Evolutionary conservation across 306 rosid species (phyloP).

Genomic region (Delonix regia): DNA sequence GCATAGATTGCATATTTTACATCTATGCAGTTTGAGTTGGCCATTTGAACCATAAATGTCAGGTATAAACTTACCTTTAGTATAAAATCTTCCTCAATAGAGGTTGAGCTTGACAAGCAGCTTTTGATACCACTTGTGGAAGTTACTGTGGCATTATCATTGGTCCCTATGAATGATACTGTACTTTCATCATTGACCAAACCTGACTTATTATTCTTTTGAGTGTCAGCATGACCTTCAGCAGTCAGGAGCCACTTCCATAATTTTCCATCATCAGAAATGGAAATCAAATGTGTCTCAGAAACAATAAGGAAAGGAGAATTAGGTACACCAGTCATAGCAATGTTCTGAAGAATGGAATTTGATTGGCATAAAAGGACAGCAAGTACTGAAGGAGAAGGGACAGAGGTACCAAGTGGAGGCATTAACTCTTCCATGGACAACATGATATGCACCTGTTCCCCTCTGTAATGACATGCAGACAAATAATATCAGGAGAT

Average conservation of each 20-base stretch:
- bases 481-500: conserved; percentile 33
- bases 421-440: conserved; percentile 96
- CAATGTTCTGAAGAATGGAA: conserved; percentile 70
- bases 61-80: conserved; percentile 59
- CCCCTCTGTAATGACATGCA: conserved; percentile 63
- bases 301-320: conserved; percentile 63
- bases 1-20: conserved; percentile 4
- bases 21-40: not conserved
- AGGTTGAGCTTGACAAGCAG: conserved; percentile 42
- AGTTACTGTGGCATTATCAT: conserved; percentile 36
- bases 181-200: conserved; percentile 44
- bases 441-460: conserved; percentile 80
- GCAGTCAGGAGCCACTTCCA: conserved; percentile 95
- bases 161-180: conserved; percentile 42
- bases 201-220: conserved; percentile 52
- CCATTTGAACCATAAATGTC: conserved; percentile 25
- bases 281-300: conserved; percentile 77
- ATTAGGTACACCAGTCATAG: conserved; percentile 64
- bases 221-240: conserved; percentile 62
- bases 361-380: conserved; percentile 74
- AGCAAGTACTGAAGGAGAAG: conserved; percentile 86
- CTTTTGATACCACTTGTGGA: conserved; percentile 35
- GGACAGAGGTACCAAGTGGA: conserved; percentile 83
- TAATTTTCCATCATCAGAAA: conserved; percentile 94
- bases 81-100: conserved; percentile 54